Base-by-base conservation (phyloP, 148 eudicot genomes). In the Camellia japonica region DNA sequence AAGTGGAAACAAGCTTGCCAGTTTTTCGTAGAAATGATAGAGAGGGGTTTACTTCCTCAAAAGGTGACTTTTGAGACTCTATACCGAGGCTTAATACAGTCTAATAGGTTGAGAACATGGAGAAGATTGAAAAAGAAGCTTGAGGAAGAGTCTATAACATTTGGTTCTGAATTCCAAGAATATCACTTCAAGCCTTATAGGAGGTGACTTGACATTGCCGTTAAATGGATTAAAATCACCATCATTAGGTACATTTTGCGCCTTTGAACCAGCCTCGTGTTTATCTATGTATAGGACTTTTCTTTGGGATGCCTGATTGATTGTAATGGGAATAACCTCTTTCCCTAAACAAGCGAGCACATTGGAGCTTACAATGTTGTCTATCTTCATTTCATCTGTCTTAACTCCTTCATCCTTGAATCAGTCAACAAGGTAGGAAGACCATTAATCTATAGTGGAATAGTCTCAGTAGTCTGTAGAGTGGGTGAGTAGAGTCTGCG, bases 91-190 rank as follows among this genome's bases (percentile, higher is more conserved):
- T 80, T 96, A 62, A 96, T 96, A 85, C 99, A 96, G 79, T 87
- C 98, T 63, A 83, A 93, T 81, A 93, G 87, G 92, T 65, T 96
- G 83, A 87, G 91, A 79, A 96, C 99, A 41, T 96, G 99, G 99
- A 87, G 95, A 80, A 91, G 98, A 76, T 81, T 96, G 89, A 92
- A 96, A 90, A 96, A 91, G 86, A 93, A 89, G 87, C 97, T 96
- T 13, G 98, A 96, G 20, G 93, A 93, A 75, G 99, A 95, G 81
- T 90, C 93, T 0, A 82, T 96, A 20, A 82, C 91, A 58, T 96
- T 96, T 88, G 89, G 91, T 78, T 88, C 93, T 1, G 99, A 96
- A 84, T 93, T 93, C 79, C 87, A 92, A 70, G 81, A 86, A 16
- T 94, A 86, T 79, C 99, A 93, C 80, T 87, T 96, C 68, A 83